Conservation (phyloP, 805 yeast species). For the Candida suzukii region DNA sequence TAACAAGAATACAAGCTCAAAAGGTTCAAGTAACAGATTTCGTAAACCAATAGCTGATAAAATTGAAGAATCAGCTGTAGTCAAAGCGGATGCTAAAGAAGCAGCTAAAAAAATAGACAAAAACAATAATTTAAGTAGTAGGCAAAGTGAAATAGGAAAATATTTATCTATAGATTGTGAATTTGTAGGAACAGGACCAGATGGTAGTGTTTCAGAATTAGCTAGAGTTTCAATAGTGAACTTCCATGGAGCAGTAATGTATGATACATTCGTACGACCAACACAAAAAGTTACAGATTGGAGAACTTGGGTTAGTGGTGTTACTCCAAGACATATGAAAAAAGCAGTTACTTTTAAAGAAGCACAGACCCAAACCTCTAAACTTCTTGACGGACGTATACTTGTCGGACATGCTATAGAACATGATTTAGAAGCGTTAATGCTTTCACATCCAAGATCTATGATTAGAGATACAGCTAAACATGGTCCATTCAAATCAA, state of each 20-base stretch:
- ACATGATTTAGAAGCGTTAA: conserved; percentile 67
- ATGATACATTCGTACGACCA: conserved; percentile 75
- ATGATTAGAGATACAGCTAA: conserved; percentile 69
- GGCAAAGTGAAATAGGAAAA: conserved; percentile 50
- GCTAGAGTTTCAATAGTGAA: conserved; percentile 89
- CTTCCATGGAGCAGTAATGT: conserved; percentile 62
- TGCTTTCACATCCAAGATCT: conserved; percentile 58
- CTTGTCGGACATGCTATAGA: conserved; percentile 83
- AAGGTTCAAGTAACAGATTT: neutral
- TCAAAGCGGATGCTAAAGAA: neutral
- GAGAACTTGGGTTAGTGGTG: conserved; percentile 91
- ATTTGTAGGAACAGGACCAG: conserved; percentile 84
- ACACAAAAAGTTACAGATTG: conserved; percentile 74
- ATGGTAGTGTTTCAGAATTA: conserved; percentile 61
- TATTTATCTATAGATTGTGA: conserved; percentile 88
- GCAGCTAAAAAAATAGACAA: neutral
- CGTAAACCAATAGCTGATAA: neutral
- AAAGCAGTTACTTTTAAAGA: conserved; percentile 59
- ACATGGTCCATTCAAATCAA: conserved; percentile 48
- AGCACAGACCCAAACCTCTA: conserved; percentile 53
- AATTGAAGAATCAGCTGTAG: neutral
- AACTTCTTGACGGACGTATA: conserved; percentile 45
- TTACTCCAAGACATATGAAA: conserved; percentile 61
- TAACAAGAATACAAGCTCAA: neutral
- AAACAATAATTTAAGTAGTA: too few relatives aligned